Evolutionary conservation across 805 yeast species (phyloP).

Genomic region (Candida ulmi): DNA sequence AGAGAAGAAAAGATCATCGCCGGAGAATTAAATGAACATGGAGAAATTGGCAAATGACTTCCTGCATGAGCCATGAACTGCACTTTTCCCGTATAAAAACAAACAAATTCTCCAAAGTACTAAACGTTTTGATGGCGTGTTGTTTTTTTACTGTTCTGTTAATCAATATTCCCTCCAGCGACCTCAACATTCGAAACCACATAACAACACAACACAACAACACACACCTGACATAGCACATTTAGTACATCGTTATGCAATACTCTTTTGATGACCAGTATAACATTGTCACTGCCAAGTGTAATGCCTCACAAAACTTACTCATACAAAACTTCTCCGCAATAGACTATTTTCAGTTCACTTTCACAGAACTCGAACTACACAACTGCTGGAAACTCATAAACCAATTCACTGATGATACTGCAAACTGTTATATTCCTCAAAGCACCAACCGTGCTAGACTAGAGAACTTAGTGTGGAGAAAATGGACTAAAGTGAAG

Average conservation of each 20-base stretch:
- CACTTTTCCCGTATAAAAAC: not conserved
- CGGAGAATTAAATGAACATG: not conserved
- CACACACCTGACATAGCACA: too few species aligned
- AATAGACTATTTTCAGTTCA: conserved; percentile 36
- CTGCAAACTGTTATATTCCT: conserved; percentile 26
- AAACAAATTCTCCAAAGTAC: not conserved
- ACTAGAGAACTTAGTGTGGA: conserved; percentile 83
- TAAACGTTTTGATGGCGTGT: too few species aligned
- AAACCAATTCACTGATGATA: conserved; percentile 23
- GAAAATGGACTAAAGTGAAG: conserved; percentile 89
- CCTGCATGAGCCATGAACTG: not conserved
- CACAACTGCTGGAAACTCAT: conserved; percentile 38
- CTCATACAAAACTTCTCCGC: conserved; percentile 16
- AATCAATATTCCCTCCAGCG: too few species aligned
- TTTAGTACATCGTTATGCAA: not conserved
- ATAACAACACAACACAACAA: too few species aligned
- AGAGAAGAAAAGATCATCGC: not conserved
- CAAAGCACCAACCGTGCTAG: conserved; percentile 35
- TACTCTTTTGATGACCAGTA: conserved; percentile 21
- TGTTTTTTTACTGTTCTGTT: too few species aligned
- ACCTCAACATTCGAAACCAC: too few species aligned
- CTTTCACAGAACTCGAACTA: conserved; percentile 30
- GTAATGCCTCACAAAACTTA: conserved; percentile 5
- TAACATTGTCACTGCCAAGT: conserved; percentile 13
- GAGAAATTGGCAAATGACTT: not conserved